Base-by-base conservation (phyloP, 192 early-diverging fungal genomes). In the Coemansia sp. region DNA sequence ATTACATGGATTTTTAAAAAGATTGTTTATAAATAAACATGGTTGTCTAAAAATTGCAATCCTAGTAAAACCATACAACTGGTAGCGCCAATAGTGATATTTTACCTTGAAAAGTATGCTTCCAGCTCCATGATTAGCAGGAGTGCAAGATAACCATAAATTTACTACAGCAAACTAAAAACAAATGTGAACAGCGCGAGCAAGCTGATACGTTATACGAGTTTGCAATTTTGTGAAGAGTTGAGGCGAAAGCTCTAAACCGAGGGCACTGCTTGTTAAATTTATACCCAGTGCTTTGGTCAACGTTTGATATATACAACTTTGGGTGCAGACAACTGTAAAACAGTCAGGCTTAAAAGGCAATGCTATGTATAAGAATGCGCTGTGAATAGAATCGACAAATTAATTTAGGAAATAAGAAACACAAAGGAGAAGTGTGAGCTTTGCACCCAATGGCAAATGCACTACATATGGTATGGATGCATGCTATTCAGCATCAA, bases 401-500 rank as follows among this genome's bases (percentile, higher is more conserved):
- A 45, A 45, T 49, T 49, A 49, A 49, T 49, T 49, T 49, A 49
- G 13, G 19, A 49, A 49, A 49, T 49, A 49, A 18, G 48, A 49
- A 49, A 19, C 48, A 19, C n/a, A 49, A 49, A 49, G 9, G 9
- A 49, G 19, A 49, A 20, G 48, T 20, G 48, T 49, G 19, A 49
- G 19, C 16, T 19, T 19, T 19, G 19, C 48, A 49, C 48, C 19
- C 48, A 49, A 19, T 18, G 48, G 48, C 19, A 18, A 49, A 20
- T 20, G 48, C 48, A 19, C 48, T 49, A 9, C 13, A 47, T 18
- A 18, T 18, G n/a, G 14, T 6, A 18, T 47, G 43, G 16, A 45
- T 45, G 41, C 41, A 43, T n/a, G 41, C 41, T 43, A 43, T n/a
- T 13, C 4, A 43, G 41, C 41, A 14, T n/a, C 16, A 13, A n/a